These are phyloP conservation scores for Myriangium duriaei DNA, from an alignment of 2,329 filamentous ascomycete genomes.

Conservation along the genomic window DNA sequence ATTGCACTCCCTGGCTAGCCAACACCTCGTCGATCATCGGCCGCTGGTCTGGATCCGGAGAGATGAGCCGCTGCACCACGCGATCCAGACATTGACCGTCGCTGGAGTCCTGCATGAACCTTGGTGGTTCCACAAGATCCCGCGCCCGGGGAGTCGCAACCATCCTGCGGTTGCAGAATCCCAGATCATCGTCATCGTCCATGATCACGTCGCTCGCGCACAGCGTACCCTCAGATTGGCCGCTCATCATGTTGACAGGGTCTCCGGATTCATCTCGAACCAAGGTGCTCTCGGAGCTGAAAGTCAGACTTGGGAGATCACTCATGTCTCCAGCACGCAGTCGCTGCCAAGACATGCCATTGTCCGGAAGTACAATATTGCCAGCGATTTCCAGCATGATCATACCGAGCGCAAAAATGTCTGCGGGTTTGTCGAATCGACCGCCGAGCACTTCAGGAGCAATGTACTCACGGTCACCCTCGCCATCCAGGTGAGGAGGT, in stretches of 20 bases:
- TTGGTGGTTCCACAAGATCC: constrained; percentile 58
- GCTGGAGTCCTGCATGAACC: constrained; percentile 72
- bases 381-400: constrained; percentile 91
- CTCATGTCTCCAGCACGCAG: constrained; percentile 81
- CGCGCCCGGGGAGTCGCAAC: constrained; percentile 13
- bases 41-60: constrained; percentile 57
- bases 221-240: constrained; percentile 2
- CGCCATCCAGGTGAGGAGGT: constrained; percentile 63
- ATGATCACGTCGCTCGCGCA: constrained; percentile 22
- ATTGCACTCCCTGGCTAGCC: constrained; percentile 59
- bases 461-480: constrained; percentile 94
- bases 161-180: constrained; percentile 18
- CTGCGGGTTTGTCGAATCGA: constrained; percentile 76
- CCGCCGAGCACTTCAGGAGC: constrained; percentile 84
- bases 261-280: constrained; percentile 63
- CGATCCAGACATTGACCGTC: constrained; percentile 68
- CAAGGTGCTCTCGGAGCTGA: constrained; percentile 57
- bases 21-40: constrained; percentile 66
- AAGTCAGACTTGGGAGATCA: constrained; percentile 77
- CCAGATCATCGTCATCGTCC: constrained; percentile 16
- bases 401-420: constrained; percentile 86
- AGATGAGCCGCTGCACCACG: constrained; percentile 80
- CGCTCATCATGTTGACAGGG: constrained; percentile 25
- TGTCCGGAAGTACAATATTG: constrained; percentile 87
- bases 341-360: constrained; percentile 81